phyloP scores from a whole-genome alignment of 1,139 yeast species.

The Saccharomycopsis crataegensis region DNA sequence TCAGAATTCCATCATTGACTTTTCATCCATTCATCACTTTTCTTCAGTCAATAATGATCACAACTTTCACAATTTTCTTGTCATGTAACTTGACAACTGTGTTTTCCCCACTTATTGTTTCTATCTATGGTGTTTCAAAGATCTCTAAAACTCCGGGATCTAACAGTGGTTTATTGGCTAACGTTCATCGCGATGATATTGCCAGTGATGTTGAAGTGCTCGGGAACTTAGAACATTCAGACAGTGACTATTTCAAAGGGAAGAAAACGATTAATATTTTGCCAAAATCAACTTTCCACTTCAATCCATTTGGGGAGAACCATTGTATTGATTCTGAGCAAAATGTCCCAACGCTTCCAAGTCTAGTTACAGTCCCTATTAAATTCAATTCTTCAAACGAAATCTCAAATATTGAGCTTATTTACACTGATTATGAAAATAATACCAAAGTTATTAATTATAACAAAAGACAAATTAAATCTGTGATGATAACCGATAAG shows the following conservation, averaged over 20 bases:
- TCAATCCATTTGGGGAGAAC: slow-evolving; percentile 67
- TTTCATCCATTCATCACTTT: slow-evolving; percentile 49
- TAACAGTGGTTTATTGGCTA: not conserved
- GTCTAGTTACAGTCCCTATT: slow-evolving; percentile 51
- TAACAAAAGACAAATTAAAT: slow-evolving; percentile 48
- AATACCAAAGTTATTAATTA: slow-evolving; percentile 43
- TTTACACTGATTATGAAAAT: slow-evolving; percentile 50
- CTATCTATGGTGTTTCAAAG: slow-evolving; percentile 29
- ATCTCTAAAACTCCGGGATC: not conserved
- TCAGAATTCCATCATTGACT: slow-evolving; percentile 67
- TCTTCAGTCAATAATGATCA: slow-evolving; percentile 33
- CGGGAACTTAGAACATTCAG: slow-evolving; percentile 35
- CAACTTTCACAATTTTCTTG: slow-evolving; percentile 35
- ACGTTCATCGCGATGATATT: not conserved
- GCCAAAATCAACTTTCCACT: slow-evolving; percentile 83
- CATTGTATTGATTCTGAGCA: slow-evolving; percentile 50
- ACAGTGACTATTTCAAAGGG: slow-evolving; percentile 75
- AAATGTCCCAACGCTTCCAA: slow-evolving; percentile 24
- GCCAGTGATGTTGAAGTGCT: slow-evolving; percentile 26
- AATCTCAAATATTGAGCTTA: slow-evolving; percentile 60
- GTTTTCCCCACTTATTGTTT: slow-evolving; percentile 24
- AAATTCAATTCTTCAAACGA: slow-evolving; percentile 76
- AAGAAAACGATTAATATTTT: slow-evolving; percentile 77
- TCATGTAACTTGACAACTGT: slow-evolving; percentile 34
- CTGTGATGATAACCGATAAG: slow-evolving; percentile 28